These are phyloP conservation scores for Boletus smithii DNA, from an alignment of 1,284 basidiomycete species.

Conservation along the genomic window DNA sequence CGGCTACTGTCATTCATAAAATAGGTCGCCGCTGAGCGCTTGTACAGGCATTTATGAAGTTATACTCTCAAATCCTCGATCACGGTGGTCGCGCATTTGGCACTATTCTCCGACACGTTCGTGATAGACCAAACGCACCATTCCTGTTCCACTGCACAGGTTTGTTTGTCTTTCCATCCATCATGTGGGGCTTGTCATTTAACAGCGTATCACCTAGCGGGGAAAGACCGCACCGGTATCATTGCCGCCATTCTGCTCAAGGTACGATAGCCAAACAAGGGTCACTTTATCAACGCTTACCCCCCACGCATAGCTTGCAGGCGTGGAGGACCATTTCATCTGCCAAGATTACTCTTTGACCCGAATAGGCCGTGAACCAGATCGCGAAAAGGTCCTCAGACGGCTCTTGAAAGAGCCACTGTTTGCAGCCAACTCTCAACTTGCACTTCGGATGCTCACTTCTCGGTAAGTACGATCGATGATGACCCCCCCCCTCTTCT, in stretches of 20 bases:
- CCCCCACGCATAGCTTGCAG: slow-evolving; percentile 51
- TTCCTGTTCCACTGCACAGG: slow-evolving; percentile 77
- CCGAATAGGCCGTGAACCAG: slow-evolving; percentile 71
- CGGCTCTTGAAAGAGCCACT: slow-evolving; percentile 64
- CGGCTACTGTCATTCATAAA: neutral
- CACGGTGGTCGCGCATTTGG: slow-evolving; percentile 64
- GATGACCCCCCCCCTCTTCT: neutral
- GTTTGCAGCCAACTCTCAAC: slow-evolving; percentile 66
- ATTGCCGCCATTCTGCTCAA: slow-evolving; percentile 68
- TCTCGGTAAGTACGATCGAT: slow-evolving; percentile 48
- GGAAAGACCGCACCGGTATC: slow-evolving; percentile 79
- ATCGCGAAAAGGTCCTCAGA: slow-evolving; percentile 61
- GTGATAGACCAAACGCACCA: slow-evolving; percentile 60
- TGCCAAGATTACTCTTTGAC: slow-evolving; percentile 74
- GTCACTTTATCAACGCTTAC: slow-evolving; percentile 1
- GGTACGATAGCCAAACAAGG: slow-evolving; percentile 36
- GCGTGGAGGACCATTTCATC: slow-evolving; percentile 59
- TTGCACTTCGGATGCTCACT: slow-evolving; percentile 73
- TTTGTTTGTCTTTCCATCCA: slow-evolving; percentile 16
- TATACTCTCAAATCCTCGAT: slow-evolving; percentile 77
- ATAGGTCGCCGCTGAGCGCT: slow-evolving; percentile 4
- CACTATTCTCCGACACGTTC: slow-evolving; percentile 62
- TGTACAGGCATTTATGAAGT: slow-evolving; percentile 70
- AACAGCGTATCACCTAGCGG: slow-evolving; percentile 40
- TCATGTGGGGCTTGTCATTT: neutral